Conservation (phyloP, 140 eudicot genomes). For the Stevia rebaudiana region DNA sequence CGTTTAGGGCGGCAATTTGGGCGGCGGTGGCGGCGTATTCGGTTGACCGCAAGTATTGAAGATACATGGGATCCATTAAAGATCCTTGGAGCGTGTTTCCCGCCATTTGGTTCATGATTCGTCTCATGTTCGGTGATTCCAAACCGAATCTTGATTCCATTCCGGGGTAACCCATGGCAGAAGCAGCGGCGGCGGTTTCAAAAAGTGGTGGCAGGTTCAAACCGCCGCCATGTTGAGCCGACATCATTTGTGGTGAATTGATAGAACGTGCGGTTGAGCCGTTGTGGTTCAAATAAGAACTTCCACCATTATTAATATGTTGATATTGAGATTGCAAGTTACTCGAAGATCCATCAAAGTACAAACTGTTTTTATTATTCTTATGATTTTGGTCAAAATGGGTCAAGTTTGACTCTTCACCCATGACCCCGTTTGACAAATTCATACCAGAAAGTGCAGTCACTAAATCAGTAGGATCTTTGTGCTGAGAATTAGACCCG, state of each 20-base stretch:
- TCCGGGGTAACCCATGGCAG: slow-evolving; percentile 78
- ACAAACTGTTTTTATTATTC: slow-evolving; percentile 28
- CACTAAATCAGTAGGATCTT: slow-evolving; percentile 58
- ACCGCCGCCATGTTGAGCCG: slow-evolving; percentile 59
- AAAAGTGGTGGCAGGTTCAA: slow-evolving; percentile 77
- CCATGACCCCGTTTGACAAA: slow-evolving; percentile 52
- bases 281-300: slow-evolving; percentile 38
- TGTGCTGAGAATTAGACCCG: slow-evolving; percentile 32
- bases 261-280: slow-evolving; percentile 49
- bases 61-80: slow-evolving; percentile 70
- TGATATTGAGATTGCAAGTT: slow-evolving; percentile 49
- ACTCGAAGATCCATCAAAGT: slow-evolving; percentile 51
- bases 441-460: slow-evolving; percentile 73
- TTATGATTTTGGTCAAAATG: slow-evolving; percentile 45
- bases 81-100: slow-evolving; percentile 55
- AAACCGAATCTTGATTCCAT: slow-evolving; percentile 61
- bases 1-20: slow-evolving; percentile 60
- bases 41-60: slow-evolving; percentile 64
- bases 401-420: slow-evolving; percentile 42
- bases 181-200: slow-evolving; percentile 79
- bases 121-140: slow-evolving; percentile 47
- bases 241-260: slow-evolving; percentile 62
- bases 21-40: slow-evolving; percentile 69
- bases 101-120: slow-evolving; percentile 57
- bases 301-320: slow-evolving; percentile 25